phyloP scores from a whole-genome alignment of 352 stramenopile genomes.

The Pythium periplocum region DNA sequence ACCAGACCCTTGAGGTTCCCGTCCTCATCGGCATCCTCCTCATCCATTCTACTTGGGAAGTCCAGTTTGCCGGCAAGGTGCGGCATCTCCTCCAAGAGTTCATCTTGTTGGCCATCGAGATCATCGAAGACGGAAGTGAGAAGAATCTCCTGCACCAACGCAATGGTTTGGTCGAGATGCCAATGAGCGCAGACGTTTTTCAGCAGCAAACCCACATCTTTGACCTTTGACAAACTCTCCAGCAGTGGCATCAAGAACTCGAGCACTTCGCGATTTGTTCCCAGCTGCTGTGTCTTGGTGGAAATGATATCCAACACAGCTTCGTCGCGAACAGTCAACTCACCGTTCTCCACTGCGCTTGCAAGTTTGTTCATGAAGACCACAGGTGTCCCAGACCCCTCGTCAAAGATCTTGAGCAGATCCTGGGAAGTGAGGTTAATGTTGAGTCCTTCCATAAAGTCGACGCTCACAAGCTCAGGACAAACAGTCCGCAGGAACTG shows the following conservation, averaged over 20 bases:
- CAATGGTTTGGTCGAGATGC: slow-evolving; percentile 46
- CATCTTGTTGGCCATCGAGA: slow-evolving; percentile 75
- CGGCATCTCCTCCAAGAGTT: slow-evolving; percentile 58
- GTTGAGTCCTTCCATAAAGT: slow-evolving; percentile 80
- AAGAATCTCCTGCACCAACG: slow-evolving; percentile 71
- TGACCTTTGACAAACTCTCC: slow-evolving; percentile 67
- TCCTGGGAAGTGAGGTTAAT: slow-evolving; percentile 46
- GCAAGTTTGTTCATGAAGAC: slow-evolving; percentile 77
- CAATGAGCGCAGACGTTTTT: slow-evolving; percentile 56
- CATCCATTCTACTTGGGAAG: slow-evolving; percentile 72
- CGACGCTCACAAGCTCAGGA: slow-evolving; percentile 76
- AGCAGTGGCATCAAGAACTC: slow-evolving; percentile 62
- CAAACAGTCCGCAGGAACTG: slow-evolving; percentile 55
- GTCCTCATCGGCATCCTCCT: slow-evolving; percentile 80
- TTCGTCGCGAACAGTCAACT: slow-evolving; percentile 51
- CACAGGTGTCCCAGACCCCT: slow-evolving; percentile 42
- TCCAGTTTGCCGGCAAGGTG: slow-evolving; percentile 54
- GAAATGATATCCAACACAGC: slow-evolving; percentile 26
- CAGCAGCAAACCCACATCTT: slow-evolving; percentile 60
- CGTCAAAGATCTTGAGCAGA: slow-evolving; percentile 65
- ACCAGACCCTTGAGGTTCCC: slow-evolving; percentile 74
- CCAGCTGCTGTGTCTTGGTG: slow-evolving; percentile 22
- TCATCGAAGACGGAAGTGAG: slow-evolving; percentile 77
- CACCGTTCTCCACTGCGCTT: slow-evolving; percentile 61
- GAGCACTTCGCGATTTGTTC: slow-evolving; percentile 55